Evolutionary conservation across 2,329 filamentous ascomycete species (phyloP), one percentile per base, ranked within the genome.

Genomic region (Cladophialophora chaetospira): DNA sequence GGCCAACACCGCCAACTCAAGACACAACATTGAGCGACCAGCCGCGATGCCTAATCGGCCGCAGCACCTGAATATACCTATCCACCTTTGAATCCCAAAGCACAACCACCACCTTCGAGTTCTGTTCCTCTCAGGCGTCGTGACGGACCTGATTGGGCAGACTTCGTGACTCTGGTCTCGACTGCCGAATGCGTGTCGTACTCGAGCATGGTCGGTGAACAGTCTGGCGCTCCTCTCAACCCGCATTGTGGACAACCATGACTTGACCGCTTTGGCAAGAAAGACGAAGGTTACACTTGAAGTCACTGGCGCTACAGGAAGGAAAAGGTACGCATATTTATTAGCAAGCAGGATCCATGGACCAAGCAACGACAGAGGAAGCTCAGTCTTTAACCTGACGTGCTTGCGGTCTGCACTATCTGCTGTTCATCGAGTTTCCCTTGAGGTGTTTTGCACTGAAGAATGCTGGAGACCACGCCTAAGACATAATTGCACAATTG

Each of bases 191-290:
- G 29, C 26, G 46, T 42, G n/a, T 40, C 51, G 51, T 35, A 43
- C 28, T 51, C 25, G 40, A 62, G 60, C 57, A 62, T 62, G 60
- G 33, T 62, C 15, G 49, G 48, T 45, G 56, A 11, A 51, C 47
- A 19, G 45, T 23, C 26, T 45, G 45, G 53, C 60, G 60, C 57
- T 49, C 25, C 46, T 52, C 47, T 56, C 60, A 50, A 35, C 13
- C 35, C 13, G 13, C 11, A 50, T 31, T 26, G 11, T 19, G 19
- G 28, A 29, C 9, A 49, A 60, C n/a, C 49, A 62, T 62, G 60
- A 55, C 35, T 43, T 57, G 53, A 57, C 23, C 23, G 19, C 28
- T 21, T 23, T 36, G 25, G 31, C 5, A 26, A 44, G 35, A 50
- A 52, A 49, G 33, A 33, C n/a, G 42, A 53, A 26, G 17, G 48